Percentiles rank a stretch among this genome's conserved stretches.
Conservation (phyloP, 345 rosid species). For the Citrus reticulata region DNA sequence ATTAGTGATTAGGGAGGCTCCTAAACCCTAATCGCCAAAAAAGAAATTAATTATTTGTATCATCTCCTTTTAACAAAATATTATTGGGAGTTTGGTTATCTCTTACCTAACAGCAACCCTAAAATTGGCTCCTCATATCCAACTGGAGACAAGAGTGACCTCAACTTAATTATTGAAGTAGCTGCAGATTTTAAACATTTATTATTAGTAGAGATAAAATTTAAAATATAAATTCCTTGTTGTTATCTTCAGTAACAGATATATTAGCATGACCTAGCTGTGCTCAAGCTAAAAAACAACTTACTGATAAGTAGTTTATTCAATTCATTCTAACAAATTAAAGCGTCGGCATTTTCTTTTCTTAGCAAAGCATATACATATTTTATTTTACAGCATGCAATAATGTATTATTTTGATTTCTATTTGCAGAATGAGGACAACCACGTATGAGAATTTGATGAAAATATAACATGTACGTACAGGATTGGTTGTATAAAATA, state of each 20-base stretch:
- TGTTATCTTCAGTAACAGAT: neutral
- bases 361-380: neutral
- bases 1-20: neutral
- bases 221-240: neutral
- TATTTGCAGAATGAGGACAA: too few relatives aligned
- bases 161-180: constrained; percentile 8
- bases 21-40: neutral
- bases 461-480: neutral
- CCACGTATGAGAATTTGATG: neutral
- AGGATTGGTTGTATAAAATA: neutral
- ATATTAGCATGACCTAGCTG: neutral
- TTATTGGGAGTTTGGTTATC: constrained; percentile 8
- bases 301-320: neutral
- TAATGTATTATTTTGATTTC: too few relatives aligned
- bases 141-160: constrained; percentile 18
- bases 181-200: neutral
- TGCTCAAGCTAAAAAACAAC: too few relatives aligned
- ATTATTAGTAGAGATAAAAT: neutral
- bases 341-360: neutral
- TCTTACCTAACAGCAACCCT: constrained; percentile 5
- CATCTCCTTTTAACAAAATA: neutral
- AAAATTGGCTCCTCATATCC: constrained; percentile 20
- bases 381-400: neutral
- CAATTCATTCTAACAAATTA: neutral
- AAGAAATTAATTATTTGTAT: neutral